A percentile compares a stretch with the other conserved stretches of the same genome.
These are phyloP conservation scores for Quercus lobata DNA, from an alignment of 331 rosid species.

Conservation along the genomic window DNA sequence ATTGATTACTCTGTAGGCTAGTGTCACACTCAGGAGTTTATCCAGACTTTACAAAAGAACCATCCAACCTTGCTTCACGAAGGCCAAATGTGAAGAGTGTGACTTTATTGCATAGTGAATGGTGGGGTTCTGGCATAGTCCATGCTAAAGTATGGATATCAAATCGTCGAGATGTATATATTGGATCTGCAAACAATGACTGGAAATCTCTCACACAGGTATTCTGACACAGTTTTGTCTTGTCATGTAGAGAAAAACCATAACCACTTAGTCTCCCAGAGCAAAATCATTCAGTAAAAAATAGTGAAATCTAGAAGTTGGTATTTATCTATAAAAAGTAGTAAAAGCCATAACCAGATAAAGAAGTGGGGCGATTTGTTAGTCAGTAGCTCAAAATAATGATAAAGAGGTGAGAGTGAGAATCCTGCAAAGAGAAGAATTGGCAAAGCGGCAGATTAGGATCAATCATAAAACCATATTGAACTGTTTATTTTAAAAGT, in stretches of 20 bases:
- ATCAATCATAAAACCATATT: background rate
- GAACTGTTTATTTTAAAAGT: background rate
- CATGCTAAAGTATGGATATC: slow-evolving; percentile 98
- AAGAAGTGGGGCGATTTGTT: too few species aligned
- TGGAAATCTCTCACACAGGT: slow-evolving; percentile 98
- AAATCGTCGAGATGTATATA: slow-evolving; percentile 58
- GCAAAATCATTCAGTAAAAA: background rate
- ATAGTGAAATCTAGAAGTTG: background rate
- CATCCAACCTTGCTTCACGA: slow-evolving; percentile 72
- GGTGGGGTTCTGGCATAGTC: slow-evolving; percentile 98
- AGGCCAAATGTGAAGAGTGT: slow-evolving; percentile 89
- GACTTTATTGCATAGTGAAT: slow-evolving; percentile 52
- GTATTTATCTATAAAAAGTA: too few species aligned
- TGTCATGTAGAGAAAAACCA: background rate
- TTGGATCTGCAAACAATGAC: slow-evolving; percentile 95
- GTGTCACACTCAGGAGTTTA: slow-evolving; percentile 88
- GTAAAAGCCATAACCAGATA: too few species aligned
- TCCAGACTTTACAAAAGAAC: slow-evolving; percentile 62
- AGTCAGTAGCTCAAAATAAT: too few species aligned
- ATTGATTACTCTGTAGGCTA: slow-evolving; percentile 45
- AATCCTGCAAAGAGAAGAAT: too few species aligned
- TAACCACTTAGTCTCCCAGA: background rate
- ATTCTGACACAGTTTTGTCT: slow-evolving; percentile 13
- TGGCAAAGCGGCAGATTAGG: too few species aligned
- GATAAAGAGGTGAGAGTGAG: too few species aligned